Conservation (phyloP, 2,329 filamentous ascomycete species). For the Lizonia empirigonia region DNA sequence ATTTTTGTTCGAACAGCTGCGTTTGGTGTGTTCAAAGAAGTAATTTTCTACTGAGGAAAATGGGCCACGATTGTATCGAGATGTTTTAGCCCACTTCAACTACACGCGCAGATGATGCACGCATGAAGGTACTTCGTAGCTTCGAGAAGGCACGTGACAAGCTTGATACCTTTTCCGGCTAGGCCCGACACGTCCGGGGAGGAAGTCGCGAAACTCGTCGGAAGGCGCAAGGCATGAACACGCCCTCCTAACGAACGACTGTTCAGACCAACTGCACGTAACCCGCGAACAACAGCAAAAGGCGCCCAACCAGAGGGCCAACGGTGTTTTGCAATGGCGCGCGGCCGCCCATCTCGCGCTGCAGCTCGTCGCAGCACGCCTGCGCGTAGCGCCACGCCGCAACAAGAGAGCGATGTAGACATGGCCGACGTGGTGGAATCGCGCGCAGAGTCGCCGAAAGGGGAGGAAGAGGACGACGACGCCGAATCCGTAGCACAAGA, state of each 20-base stretch:
- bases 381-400: slow-evolving; percentile 44
- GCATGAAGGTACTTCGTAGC: too few species aligned
- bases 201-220: slow-evolving; percentile 22
- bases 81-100: background rate
- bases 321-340: slow-evolving; percentile 36
- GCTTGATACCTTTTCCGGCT: background rate
- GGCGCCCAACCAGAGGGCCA: background rate
- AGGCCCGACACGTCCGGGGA: slow-evolving; percentile 15
- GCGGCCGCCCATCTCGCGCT: slow-evolving; percentile 46
- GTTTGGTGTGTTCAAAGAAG: background rate
- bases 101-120: too few species aligned
- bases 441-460: slow-evolving; percentile 47
- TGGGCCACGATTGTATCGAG: background rate
- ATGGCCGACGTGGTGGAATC: slow-evolving; percentile 42
- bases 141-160: slow-evolving; percentile 15
- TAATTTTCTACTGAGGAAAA: background rate
- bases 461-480: slow-evolving; percentile 58
- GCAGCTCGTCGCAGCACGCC: slow-evolving; percentile 49
- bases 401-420: slow-evolving; percentile 44
- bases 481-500: slow-evolving; percentile 56
- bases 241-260: too few species aligned
- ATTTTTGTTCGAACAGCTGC: background rate
- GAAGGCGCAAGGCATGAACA: slow-evolving; percentile 5
- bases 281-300: background rate
- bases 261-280: too few species aligned